Evolutionary conservation across 2,329 filamentous ascomycete species (phyloP), one percentile per base, ranked within the genome.

Genomic region (Ophiocordyceps camponoti-saundersi): DNA sequence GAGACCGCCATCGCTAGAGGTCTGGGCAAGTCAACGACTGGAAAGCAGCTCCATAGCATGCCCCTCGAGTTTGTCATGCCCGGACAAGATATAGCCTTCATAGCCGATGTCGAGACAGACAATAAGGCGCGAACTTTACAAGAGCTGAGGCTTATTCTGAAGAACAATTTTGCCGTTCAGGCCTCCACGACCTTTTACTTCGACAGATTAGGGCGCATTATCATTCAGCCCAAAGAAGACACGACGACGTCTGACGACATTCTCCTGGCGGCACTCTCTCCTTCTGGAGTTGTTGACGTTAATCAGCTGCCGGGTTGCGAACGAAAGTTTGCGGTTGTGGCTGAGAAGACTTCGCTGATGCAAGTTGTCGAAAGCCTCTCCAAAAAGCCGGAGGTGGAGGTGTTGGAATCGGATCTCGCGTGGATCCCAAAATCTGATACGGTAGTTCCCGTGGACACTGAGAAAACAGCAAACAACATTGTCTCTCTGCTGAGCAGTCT

Each of bases 81-180:
- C 5, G 23, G 23, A 2, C 77, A 81, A 2, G 79, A 82, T 30
- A 75, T 88, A 2, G 87, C 85, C 12, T 69, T 90, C 6, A 80
- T 96, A 12, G 75, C 95, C 57, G 88, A 95, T 55, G 79, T 82
- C 55, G 82, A 92, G 62, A 90, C 87, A 5, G 89, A 95, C 56
- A 87, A 78, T 61, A 88, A 84, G 61, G 70, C 72, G 40, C 78
- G 85, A 30, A 77, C 80, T 8, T 62, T 94, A 44, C 77, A 83
- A 56, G 85, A 93, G 47, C 63, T 96, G 45, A 77, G 84, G 47
- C 57, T 71, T 45, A 65, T 83, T 2, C 71, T 94, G 47, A 93
- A 88, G 60, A 77, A 80, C 49, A 66, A 72, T 45, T 82, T 81
- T 18, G 92, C 82, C 6, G 76, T 71, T 2, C 67, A 78, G 2